Percentiles rank a stretch among this genome's conserved stretches.
These are phyloP conservation scores for Xylariaceae sp. DNA, from an alignment of 2,329 filamentous ascomycete species.

Conservation along the genomic window DNA sequence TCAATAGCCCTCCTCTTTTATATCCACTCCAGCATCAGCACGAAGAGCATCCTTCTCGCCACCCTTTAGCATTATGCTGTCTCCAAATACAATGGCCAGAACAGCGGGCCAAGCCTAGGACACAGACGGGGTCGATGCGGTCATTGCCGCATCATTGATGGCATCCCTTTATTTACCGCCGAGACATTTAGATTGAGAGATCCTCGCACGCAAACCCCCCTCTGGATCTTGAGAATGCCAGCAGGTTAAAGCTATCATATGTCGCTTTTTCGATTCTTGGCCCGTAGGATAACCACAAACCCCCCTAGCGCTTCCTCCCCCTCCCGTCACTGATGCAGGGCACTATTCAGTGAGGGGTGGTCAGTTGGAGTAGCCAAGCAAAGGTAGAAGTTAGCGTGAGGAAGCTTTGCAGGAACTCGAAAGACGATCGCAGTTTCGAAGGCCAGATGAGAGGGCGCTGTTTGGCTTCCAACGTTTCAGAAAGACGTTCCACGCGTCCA, in stretches of 20 bases:
- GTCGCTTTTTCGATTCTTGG: slow-evolving; percentile 23
- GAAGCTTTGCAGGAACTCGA: slow-evolving; percentile 14
- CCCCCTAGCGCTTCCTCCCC: slow-evolving; percentile 21
- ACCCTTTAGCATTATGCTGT: slow-evolving; percentile 15
- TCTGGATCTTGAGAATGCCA: slow-evolving; percentile 24
- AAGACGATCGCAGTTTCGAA: slow-evolving; percentile 11
- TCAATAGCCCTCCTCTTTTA: slow-evolving; percentile 25
- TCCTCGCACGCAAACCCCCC: slow-evolving; percentile 16
- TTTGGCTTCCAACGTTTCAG: slow-evolving; percentile 15
- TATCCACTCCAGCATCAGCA: slow-evolving; percentile 24
- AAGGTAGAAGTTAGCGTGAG: slow-evolving; percentile 9
- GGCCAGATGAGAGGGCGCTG: slow-evolving; percentile 13
- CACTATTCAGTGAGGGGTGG: slow-evolving; percentile 19
- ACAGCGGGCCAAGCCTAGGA: not conserved
- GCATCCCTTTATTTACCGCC: slow-evolving; percentile 9
- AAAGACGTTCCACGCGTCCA: slow-evolving; percentile 14
- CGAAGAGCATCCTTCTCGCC: slow-evolving; percentile 16
- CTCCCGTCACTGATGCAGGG: slow-evolving; percentile 18
- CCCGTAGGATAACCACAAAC: slow-evolving; percentile 30
- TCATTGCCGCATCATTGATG: slow-evolving; percentile 1
- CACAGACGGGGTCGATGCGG: not conserved
- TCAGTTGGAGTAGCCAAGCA: slow-evolving; percentile 23
- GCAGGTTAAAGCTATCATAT: slow-evolving; percentile 24
- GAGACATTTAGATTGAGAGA: slow-evolving; percentile 16
- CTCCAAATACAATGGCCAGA: slow-evolving; percentile 9